Base-by-base conservation (phyloP, 2,329 filamentous ascomycete species). In the Beauveria caledonica region DNA sequence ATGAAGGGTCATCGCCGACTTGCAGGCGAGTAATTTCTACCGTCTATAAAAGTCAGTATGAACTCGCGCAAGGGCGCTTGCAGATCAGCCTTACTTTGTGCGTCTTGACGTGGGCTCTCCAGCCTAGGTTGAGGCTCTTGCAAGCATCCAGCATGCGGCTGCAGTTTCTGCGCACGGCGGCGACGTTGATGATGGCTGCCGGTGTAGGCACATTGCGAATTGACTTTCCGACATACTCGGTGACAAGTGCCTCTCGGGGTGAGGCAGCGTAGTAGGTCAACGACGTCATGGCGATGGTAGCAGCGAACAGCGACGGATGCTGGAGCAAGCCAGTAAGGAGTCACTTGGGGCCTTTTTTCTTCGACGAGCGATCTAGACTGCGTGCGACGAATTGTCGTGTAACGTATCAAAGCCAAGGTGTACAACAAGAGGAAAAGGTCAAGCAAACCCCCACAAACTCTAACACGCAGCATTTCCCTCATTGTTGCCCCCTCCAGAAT, bases 71-170 rank as follows among this genome's bases (percentile, higher is more conserved):
- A 7, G 15, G 6, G 4, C n/a, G 25, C 23, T 21, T 10, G 3
- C 5, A 10, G 7, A 5, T 17, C 3, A 9, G 5, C 27, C 68
- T 60, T 72, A 87, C 87, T 77, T 94, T 94, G 72, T 94, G 90
- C 23, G 88, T 92, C 74, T 94, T 94, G 62, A 93, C 84, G 70
- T 94, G 90, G 1, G 87, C 86, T 62, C 90, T 78, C 76, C 90
- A 93, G 7, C 79, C 80, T 25, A 92, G 77, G 0, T 79, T 77
- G 15, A 92, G 73, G 54, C 74, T 73, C 45, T 79, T 70, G 15
- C 82, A 80, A 0, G 88, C 82, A 13, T 84, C 76, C 7, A 91
- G 80, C 88, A 94, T 92, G 40, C 83, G 77, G 62, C 77, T 73
- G 72, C 89, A 93, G 68, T 93, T 91, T 53, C 79, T 75, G 59